These are phyloP conservation scores for Boletus pseudopeckii DNA, from an alignment of 768 basidiomycete species.

Conservation along the genomic window DNA sequence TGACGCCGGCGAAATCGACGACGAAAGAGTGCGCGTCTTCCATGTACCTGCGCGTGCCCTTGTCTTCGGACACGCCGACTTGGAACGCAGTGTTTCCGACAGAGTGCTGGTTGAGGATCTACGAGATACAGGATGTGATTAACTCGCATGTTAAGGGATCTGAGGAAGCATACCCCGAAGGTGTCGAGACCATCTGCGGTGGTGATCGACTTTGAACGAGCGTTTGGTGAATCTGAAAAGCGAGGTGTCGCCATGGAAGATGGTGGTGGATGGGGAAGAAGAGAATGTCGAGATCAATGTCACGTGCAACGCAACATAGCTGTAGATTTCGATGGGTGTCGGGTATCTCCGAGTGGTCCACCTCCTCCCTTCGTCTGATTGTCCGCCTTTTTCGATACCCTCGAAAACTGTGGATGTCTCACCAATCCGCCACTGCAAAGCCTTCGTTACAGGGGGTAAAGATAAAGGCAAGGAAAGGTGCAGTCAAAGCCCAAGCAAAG, in stretches of 20 bases:
- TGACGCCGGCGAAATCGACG: constrained; percentile 85
- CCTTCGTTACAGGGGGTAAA: constrained; percentile 91
- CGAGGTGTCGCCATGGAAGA: constrained; percentile 25
- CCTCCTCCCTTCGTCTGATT: constrained; percentile 11
- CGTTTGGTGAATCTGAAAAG: constrained; percentile 66
- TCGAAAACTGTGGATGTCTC: constrained; percentile 82
- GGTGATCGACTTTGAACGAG: constrained; percentile 78
- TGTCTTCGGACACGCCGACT: constrained; percentile 74
- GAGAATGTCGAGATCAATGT: neutral
- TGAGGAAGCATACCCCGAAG: constrained; percentile 56
- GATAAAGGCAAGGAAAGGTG: constrained; percentile 91
- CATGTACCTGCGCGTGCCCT: constrained; percentile 89
- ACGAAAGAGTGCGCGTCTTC: constrained; percentile 97
- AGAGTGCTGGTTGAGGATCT: constrained; percentile 59
- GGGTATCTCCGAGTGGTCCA: constrained; percentile 25
- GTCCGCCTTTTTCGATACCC: constrained; percentile 30
- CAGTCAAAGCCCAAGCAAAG: constrained; percentile 88
- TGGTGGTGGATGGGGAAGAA: constrained; percentile 11
- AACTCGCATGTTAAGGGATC: neutral
- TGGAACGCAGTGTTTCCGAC: constrained; percentile 60
- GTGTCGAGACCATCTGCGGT: constrained; percentile 73
- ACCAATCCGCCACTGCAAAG: constrained; percentile 78
- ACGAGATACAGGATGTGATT: neutral
- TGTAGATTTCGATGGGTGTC: constrained; percentile 6
- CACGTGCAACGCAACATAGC: constrained; percentile 22